Percentiles rank a stretch among this genome's conserved stretches.
phyloP scores from a whole-genome alignment of 176 grass and related monocot genomes.

The Triticum aestivum region IWGSC_CS_RefSeq_v2.1 NC_057809.1:596652445-596652944 shows the following conservation, averaged over 20 bases:
- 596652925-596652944: background rate
- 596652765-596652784: slow-evolving; percentile 16
- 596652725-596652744: too few relatives aligned
- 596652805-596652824: background rate
- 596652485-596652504: too few relatives aligned
- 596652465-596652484: too few relatives aligned
- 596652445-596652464: too few relatives aligned
- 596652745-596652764: too few relatives aligned
- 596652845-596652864: background rate
- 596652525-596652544: too few relatives aligned
- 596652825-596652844: background rate
- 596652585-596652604: background rate
- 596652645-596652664: slow-evolving; percentile 1
- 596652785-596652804: background rate
- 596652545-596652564: too few relatives aligned
- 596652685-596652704: too few relatives aligned
- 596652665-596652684: slow-evolving; percentile 30
- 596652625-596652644: too few relatives aligned
- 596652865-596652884: background rate
- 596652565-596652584: too few relatives aligned
- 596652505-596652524: too few relatives aligned
- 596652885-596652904: background rate
- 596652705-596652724: too few relatives aligned
- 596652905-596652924: background rate
- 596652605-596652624: background rate